Evolutionary conservation across 1,284 basidiomycete species (phyloP).

Genomic region (Leucoagaricus sp.): DNA sequence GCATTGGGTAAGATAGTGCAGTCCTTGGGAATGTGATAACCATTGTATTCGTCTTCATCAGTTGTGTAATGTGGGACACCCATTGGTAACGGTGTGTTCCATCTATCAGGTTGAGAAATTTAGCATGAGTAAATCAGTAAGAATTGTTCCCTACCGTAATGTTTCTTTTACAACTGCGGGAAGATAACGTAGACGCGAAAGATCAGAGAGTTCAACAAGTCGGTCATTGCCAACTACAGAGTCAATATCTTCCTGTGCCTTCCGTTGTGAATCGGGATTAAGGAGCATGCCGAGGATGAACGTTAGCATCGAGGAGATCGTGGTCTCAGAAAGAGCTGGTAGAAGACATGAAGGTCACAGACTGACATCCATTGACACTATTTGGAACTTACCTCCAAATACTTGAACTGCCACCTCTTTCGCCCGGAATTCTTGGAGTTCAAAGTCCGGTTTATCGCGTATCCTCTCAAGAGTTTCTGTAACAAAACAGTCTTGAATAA

Average conservation of each 20-base stretch:
- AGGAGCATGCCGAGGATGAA: slow-evolving; percentile 19
- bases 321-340: slow-evolving; percentile 15
- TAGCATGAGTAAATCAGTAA: neutral
- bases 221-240: slow-evolving; percentile 16
- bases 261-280: slow-evolving; percentile 18
- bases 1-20: slow-evolving; percentile 3
- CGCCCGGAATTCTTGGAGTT: neutral
- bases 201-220: slow-evolving; percentile 18
- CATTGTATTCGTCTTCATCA: slow-evolving; percentile 8
- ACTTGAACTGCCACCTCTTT: neutral
- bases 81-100: slow-evolving; percentile 9
- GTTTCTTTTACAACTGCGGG: slow-evolving; percentile 19
- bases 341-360: neutral
- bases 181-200: slow-evolving; percentile 18
- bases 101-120: neutral
- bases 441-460: neutral
- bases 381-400: neutral
- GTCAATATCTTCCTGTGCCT: slow-evolving; percentile 19
- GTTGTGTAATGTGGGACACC: slow-evolving; percentile 3
- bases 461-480: neutral
- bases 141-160: slow-evolving; percentile 7
- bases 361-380: neutral
- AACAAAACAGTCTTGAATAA: slow-evolving; percentile 1
- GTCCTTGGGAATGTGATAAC: slow-evolving; percentile 7
- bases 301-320: slow-evolving; percentile 5